Evolutionary conservation across 2,329 filamentous ascomycete species (phyloP).

Genomic region (Aureobasidium sp.): DNA sequence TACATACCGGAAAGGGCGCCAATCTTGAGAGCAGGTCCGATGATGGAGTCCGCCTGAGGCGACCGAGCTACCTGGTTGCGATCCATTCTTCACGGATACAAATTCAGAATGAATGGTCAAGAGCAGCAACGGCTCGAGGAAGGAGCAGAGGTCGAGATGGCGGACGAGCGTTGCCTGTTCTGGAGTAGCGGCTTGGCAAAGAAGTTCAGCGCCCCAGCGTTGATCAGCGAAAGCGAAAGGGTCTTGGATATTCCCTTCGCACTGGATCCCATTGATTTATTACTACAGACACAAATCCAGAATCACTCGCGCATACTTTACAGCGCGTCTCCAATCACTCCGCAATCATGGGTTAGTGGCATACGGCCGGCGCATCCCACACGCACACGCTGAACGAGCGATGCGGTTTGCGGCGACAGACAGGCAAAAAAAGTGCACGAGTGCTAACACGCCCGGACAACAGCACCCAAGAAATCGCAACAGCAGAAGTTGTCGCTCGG

Average conservation of each 20-base stretch:
- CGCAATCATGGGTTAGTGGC: conserved; percentile 49
- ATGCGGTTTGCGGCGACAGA: conserved; percentile 19
- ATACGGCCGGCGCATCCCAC: conserved; percentile 6
- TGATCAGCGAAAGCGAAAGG: neutral
- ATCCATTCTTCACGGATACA: neutral
- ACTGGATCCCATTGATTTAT: neutral
- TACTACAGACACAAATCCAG: neutral
- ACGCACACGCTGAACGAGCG: neutral
- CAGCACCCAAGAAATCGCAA: conserved; percentile 90
- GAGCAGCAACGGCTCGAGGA: neutral
- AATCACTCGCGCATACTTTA: conserved; percentile 11
- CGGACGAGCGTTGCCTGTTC: neutral
- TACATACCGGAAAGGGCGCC: conserved; percentile 14
- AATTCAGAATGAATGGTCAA: neutral
- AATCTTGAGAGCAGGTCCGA: conserved; percentile 14
- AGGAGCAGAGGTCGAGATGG: neutral
- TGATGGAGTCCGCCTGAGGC: neutral
- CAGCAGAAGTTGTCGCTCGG: conserved; percentile 95
- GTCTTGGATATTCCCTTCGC: conserved; percentile 1
- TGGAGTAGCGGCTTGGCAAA: conserved; percentile 1
- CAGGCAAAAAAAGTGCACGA: conserved; percentile 9
- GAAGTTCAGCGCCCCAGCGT: conserved; percentile 7
- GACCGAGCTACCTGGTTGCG: neutral
- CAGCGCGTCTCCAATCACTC: conserved; percentile 18
- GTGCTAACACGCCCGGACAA: conserved; percentile 17